Evolutionary conservation across 345 rosid genomes (phyloP), one percentile per base, ranked within the genome.

Genomic region (Hypericum perforatum): DNA sequence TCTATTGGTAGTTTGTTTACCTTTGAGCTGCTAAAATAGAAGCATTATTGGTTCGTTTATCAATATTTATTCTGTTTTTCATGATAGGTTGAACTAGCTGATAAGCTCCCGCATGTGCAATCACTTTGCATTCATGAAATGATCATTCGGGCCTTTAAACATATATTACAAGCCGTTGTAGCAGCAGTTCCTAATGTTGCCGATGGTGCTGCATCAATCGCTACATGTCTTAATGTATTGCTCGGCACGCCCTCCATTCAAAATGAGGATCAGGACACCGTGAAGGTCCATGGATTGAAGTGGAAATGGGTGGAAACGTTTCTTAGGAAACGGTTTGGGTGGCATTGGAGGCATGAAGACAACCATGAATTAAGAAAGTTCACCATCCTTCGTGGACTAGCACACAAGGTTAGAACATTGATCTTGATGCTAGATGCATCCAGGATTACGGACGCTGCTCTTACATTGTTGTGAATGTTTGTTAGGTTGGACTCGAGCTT

Each of bases 51-150:
- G 29, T 46, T 13, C 7, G 29, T 7, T 12, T 10, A 13, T 46
- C 3, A 13, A 13, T 13, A 46, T 46, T 8, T 13, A 1, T 46
- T 40, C 50, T 22, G 47, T 48, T 10, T 39, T 29, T 43, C 37
- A 22, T 52, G 58, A 15, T 57, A 68, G 72, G 72, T 68, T 49
- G 72, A 68, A 43, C 66, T 68, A 48, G 67, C 72, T 0, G 72
- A 62, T 57, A 62, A 62, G 46, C 67, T 68, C 6, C 72, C 72
- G 45, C 72, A 68, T 16, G 72, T 68, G 39, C 72, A 62, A 62
- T 62, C 72, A n/a, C 72, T 68, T 39, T 68, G 72, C 40, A 49
- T 62, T 8, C 72, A 68, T 54, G 67, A 68, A 62, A 68, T 68
- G 72, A 68, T 68, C 41, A 63, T 68, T 15, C 63, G 72, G 45